Percentiles rank a stretch among this genome's conserved stretches.
phyloP scores from a whole-genome alignment of 345 rosid species.

The Theobroma cacao region DNA sequence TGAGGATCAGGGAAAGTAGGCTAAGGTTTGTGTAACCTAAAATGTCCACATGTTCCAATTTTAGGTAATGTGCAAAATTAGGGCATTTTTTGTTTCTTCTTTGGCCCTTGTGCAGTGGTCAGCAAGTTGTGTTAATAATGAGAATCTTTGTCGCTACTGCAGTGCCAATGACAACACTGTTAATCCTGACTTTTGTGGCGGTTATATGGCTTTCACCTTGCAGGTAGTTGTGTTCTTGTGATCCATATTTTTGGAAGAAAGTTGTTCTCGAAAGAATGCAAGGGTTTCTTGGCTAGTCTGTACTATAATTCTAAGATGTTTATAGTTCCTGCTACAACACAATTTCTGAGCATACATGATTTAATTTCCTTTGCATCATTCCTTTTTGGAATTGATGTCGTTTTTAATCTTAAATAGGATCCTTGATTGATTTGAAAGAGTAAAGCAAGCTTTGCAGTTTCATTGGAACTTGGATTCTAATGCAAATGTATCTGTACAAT shows the following conservation, averaged over 20 bases:
- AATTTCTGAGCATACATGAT: background rate
- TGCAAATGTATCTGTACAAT: background rate
- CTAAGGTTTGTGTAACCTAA: background rate
- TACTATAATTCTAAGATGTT: background rate
- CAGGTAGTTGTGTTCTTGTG: slow-evolving; percentile 48
- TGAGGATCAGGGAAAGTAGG: background rate
- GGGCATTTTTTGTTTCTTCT: background rate
- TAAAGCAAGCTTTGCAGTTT: slow-evolving; percentile 1
- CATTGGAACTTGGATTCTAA: background rate
- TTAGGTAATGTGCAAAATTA: background rate
- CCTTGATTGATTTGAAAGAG: background rate
- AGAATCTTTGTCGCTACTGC: slow-evolving; percentile 27
- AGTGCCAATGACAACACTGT: slow-evolving; percentile 71
- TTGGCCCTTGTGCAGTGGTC: slow-evolving; percentile 14
- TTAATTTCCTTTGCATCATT: background rate
- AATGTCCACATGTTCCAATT: background rate
- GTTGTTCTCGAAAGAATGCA: background rate
- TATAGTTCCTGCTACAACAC: background rate
- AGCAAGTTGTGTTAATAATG: slow-evolving; percentile 12
- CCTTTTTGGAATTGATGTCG: background rate
- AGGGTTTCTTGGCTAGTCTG: background rate
- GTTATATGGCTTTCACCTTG: slow-evolving; percentile 80
- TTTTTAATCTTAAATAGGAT: background rate
- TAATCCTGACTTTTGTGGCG: slow-evolving; percentile 56
- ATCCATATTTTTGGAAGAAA: slow-evolving; percentile 1